Evolutionary conservation across 495 filamentous ascomycete genomes (phyloP), one percentile per base, ranked within the genome.

Genomic region (Jackrogersella minutella): DNA sequence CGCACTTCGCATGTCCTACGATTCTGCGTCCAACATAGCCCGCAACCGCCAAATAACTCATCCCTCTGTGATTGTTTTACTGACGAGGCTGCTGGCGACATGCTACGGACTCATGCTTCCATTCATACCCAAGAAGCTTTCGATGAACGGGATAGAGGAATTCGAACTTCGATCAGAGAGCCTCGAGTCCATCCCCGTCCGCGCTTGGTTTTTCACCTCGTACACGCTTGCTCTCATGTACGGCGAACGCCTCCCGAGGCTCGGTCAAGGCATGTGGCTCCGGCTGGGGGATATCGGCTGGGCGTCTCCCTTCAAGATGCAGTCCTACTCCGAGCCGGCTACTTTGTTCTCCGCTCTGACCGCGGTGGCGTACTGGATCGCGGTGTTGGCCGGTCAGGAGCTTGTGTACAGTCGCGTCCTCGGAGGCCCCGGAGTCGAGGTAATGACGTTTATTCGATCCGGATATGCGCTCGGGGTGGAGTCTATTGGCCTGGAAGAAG

Each of bases 391-490:
- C 2, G 28, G 54, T 0, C 53, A 65, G 31, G 62, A 53, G 10
- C 41, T 52, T 2, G 54, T 57, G 7, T 65, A 52, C 21, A 58
- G 53, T 3, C 54, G 62, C 14, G 55, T 49, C 1, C 30, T 66
- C 2, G 62, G 62, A 0, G 62, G 62, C 0, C 62, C 62, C 1
- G 62, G 62, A 2, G 62, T 66, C 9, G 62, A 66, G 39, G 11
- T 44, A 7, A 54, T 60, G 62, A 30, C 55, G 31, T 37, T 53
- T 19, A 8, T 59, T 5, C 30, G 10, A 2, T 9, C 28, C 0
- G 47, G 62, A 22, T 26, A 22, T 14, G 31, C 19, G 14, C 40
- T 26, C 5, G 9, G 7, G 5, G 30, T 39, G 14, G 62, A 59
- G 8, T 47, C 43, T 3, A 41, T 59, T 14, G 39, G 55, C 21